phyloP scores from a whole-genome alignment of 2,329 filamentous ascomycete species.

The Exserohilum turcica region DNA sequence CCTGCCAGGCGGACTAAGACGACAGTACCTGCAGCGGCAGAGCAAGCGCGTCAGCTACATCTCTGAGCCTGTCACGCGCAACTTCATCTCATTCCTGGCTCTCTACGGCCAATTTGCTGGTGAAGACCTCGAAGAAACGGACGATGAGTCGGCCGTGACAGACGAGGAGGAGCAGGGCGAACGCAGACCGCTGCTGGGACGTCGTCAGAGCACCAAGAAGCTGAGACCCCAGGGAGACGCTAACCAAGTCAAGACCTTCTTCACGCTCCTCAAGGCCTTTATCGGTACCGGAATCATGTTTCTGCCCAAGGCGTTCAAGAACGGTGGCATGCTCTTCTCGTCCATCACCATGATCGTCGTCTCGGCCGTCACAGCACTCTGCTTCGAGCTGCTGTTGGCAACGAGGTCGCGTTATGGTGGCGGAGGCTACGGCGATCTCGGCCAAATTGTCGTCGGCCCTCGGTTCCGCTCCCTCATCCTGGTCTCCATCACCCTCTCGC shows the following conservation, averaged over 20 bases:
- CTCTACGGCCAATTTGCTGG: constrained; percentile 79
- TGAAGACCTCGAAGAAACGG: constrained; percentile 66
- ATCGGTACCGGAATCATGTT: constrained; percentile 84
- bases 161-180: constrained; percentile 62
- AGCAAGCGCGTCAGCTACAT: constrained; percentile 49
- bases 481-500: constrained; percentile 72
- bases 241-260: constrained; percentile 73
- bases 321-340: constrained; percentile 77
- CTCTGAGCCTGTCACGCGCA: constrained; percentile 65
- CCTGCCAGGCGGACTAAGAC: constrained; percentile 60
- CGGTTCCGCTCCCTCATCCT: constrained; percentile 70
- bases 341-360: constrained; percentile 69
- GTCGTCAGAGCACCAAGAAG: constrained; percentile 58
- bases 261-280: constrained; percentile 78
- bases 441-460: constrained; percentile 61
- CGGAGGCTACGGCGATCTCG: constrained; percentile 76
- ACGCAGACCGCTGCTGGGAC: constrained; percentile 64
- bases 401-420: constrained; percentile 69
- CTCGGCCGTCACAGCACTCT: constrained; percentile 69
- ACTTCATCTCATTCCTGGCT: constrained; percentile 76
- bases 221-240: constrained; percentile 64
- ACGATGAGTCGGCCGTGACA: constrained; percentile 62
- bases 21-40: constrained; percentile 56
- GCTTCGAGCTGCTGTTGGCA: constrained; percentile 72
- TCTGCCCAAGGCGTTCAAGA: constrained; percentile 77